Conservation (phyloP, 2,329 filamentous ascomycete species). For the Thermothelomyces thermophilus region DNA sequence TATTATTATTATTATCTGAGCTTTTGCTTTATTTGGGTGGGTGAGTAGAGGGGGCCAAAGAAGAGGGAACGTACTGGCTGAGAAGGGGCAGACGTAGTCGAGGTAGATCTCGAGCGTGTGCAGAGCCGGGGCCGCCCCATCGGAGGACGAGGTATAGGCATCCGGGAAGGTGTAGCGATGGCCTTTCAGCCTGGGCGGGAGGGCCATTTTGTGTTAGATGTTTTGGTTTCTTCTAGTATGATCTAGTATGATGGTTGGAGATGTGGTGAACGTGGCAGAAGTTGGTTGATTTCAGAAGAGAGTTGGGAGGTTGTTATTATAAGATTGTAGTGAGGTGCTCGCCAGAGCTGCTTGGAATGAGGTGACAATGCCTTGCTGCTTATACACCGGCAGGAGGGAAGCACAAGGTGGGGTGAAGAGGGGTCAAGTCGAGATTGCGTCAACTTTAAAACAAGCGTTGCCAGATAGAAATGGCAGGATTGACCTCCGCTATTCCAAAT, state of each 20-base stretch:
- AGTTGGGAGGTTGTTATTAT: too few relatives aligned
- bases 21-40: too few relatives aligned
- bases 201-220: conserved; percentile 50
- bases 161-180: conserved; percentile 54
- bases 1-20: too few relatives aligned
- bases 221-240: neutral
- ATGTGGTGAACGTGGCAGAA: too few relatives aligned
- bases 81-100: conserved; percentile 82
- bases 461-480: neutral
- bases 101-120: conserved; percentile 65
- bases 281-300: too few relatives aligned
- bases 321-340: too few relatives aligned
- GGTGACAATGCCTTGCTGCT: neutral
- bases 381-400: neutral
- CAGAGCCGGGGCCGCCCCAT: conserved; percentile 35
- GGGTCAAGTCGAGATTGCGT: neutral
- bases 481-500: neutral
- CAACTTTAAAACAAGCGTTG: neutral
- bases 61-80: conserved; percentile 33
- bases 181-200: conserved; percentile 70
- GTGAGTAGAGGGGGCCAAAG: conserved; percentile 18
- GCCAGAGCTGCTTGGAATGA: neutral
- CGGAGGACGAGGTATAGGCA: conserved; percentile 28
- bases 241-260: neutral
- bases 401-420: neutral